phyloP scores from a whole-genome alignment of 2,329 filamentous ascomycete species.

The Paraconiothyrium sp. region DNA sequence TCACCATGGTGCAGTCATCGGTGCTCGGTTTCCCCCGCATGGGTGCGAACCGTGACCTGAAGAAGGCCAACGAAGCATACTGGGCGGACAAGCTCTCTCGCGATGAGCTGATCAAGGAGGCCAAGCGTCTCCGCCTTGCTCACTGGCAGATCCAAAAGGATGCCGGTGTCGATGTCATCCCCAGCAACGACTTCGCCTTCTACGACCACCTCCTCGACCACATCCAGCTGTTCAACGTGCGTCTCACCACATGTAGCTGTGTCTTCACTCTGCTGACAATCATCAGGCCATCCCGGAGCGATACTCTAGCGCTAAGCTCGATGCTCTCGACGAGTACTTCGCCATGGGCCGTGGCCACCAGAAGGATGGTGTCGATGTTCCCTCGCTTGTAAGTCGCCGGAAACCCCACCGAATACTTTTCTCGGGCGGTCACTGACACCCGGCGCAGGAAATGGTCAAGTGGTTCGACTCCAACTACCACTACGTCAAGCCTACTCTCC shows the following conservation, averaged over 20 bases:
- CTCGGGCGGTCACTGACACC: slow-evolving; percentile 34
- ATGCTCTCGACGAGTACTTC: slow-evolving; percentile 95
- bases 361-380: slow-evolving; percentile 92
- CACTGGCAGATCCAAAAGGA: slow-evolving; percentile 99
- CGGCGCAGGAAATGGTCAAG: slow-evolving; percentile 91
- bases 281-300: slow-evolving; percentile 87
- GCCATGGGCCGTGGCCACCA: slow-evolving; percentile 99
- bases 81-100: slow-evolving; percentile 96
- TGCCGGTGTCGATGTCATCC: slow-evolving; percentile 96
- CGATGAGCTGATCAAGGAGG: slow-evolving; percentile 89
- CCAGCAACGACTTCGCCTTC: slow-evolving; percentile 99
- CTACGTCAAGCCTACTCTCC: slow-evolving; percentile 99
- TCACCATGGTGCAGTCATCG: slow-evolving; percentile 65
- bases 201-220: slow-evolving; percentile 98
- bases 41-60: slow-evolving; percentile 97
- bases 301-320: slow-evolving; percentile 89
- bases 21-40: slow-evolving; percentile 99
- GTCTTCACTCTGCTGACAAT: slow-evolving; percentile 25
- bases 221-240: slow-evolving; percentile 96
- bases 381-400: slow-evolving; percentile 68
- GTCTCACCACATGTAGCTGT: slow-evolving; percentile 47
- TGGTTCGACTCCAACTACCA: slow-evolving; percentile 99
- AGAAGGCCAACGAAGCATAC: slow-evolving; percentile 99
- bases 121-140: slow-evolving; percentile 92
- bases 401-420: background rate